Conservation (phyloP, 1,139 yeast species). For the Hyphopichia wangnamkhiaoensis region DNA sequence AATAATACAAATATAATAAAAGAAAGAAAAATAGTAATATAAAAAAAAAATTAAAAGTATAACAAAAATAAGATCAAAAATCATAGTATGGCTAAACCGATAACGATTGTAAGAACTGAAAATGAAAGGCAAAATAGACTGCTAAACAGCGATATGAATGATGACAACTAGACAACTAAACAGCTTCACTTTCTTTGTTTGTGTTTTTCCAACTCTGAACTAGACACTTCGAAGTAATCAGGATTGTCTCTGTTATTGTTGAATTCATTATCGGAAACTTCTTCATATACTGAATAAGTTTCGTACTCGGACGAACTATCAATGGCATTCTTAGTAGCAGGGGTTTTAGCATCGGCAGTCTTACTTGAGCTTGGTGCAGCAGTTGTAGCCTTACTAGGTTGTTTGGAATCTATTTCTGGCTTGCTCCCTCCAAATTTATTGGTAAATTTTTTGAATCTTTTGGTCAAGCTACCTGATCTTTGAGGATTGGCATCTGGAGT, state of each 20-base stretch:
- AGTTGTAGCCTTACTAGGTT: conserved; percentile 12
- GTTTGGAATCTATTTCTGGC: conserved; percentile 3
- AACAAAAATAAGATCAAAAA: neutral
- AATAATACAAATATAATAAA: neutral
- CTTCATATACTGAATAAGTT: conserved; percentile 49
- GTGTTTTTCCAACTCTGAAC: conserved; percentile 35
- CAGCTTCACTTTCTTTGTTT: conserved; percentile 11
- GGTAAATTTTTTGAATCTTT: conserved; percentile 24
- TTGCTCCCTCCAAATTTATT: conserved; percentile 16
- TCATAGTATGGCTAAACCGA: no score
- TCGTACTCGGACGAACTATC: conserved; percentile 26
- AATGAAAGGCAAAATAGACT: neutral
- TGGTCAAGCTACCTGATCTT: conserved; percentile 20
- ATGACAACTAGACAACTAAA: neutral
- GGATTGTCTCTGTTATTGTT: conserved; percentile 48
- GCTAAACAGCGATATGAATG: neutral
- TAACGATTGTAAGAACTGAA: neutral
- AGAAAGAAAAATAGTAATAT: neutral
- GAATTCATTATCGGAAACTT: conserved; percentile 50
- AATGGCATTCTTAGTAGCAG: no score
- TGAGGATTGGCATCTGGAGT: conserved; percentile 9
- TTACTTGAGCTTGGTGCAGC: conserved; percentile 2
- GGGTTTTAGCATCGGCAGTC: neutral
- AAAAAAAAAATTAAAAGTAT: neutral
- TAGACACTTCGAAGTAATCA: conserved; percentile 48